These are phyloP conservation scores for Glaciozyma martinii DNA, from an alignment of 768 basidiomycete genomes.

Conservation along the genomic window DNA sequence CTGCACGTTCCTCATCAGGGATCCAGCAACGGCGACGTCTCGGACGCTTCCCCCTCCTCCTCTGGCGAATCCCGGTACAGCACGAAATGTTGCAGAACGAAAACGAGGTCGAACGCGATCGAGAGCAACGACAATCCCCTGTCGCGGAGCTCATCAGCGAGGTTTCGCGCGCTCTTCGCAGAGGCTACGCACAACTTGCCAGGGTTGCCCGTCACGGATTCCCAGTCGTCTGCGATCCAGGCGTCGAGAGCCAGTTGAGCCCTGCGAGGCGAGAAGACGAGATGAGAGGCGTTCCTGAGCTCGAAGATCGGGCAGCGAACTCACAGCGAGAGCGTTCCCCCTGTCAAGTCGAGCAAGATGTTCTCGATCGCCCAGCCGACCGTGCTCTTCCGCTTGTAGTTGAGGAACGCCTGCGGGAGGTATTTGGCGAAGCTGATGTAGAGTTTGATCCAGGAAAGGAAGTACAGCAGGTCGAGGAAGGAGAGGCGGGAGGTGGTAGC, in stretches of 20 bases:
- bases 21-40: too few relatives aligned
- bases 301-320: not conserved
- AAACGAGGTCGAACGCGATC: conserved; percentile 37
- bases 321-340: conserved; percentile 35
- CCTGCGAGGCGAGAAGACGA: conserved; percentile 8
- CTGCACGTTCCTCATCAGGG: too few relatives aligned
- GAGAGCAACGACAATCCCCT: conserved; percentile 36
- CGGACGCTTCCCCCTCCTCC: not conserved
- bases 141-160: not conserved
- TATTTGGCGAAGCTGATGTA: conserved; percentile 42
- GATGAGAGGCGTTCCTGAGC: not conserved
- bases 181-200: conserved; percentile 31
- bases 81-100: conserved; percentile 39
- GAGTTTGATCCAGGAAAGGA: conserved; percentile 40
- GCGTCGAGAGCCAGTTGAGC: conserved; percentile 38
- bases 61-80: conserved; percentile 29
- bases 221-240: conserved; percentile 33
- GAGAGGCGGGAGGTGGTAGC: conserved; percentile 30
- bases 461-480: conserved; percentile 37
- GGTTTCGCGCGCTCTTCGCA: not conserved
- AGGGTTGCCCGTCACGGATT: conserved; percentile 36
- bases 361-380: conserved; percentile 36
- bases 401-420: conserved; percentile 41
- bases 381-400: conserved; percentile 40
- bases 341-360: conserved; percentile 41